These are phyloP conservation scores for Neurospora terricola DNA, from an alignment of 495 filamentous ascomycete genomes.

Conservation along the genomic window DNA sequence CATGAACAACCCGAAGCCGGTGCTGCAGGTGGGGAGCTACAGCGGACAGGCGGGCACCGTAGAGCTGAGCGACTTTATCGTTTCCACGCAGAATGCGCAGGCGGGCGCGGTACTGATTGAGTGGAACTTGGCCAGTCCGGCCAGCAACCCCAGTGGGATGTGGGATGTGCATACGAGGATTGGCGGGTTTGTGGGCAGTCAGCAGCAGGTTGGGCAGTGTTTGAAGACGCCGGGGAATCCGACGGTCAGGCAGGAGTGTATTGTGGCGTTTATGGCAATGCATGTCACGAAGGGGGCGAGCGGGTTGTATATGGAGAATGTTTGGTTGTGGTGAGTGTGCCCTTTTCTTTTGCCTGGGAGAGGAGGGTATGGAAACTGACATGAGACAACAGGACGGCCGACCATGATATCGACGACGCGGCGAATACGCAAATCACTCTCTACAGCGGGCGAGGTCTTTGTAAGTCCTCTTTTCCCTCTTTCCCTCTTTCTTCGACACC, in stretches of 20 bases:
- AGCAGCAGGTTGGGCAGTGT: constrained; percentile 63
- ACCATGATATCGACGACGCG: constrained; percentile 76
- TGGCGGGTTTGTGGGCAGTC: constrained; percentile 68
- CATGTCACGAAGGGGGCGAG: constrained; percentile 61
- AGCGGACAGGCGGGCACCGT: constrained; percentile 63
- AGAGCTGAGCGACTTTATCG: constrained; percentile 72
- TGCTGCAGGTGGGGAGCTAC: constrained; percentile 64
- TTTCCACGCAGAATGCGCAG: constrained; percentile 60
- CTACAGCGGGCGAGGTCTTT: constrained; percentile 57
- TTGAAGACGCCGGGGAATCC: constrained; percentile 49
- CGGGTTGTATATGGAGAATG: constrained; percentile 73
- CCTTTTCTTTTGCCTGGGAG: too few relatives aligned
- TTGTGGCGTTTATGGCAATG: constrained; percentile 71
- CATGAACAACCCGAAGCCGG: constrained; percentile 54
- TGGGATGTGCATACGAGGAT: constrained; percentile 87
- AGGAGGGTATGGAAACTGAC: too few relatives aligned
- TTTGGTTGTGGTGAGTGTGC: constrained; percentile 57
- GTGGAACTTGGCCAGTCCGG: constrained; percentile 65
- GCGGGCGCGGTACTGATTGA: constrained; percentile 78
- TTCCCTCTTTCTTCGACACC: not conserved
- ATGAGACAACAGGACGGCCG: constrained; percentile 45
- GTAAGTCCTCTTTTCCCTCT: constrained; percentile 11
- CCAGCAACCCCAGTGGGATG: constrained; percentile 58
- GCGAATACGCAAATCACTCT: constrained; percentile 58
- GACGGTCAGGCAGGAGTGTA: constrained; percentile 44